Percentiles rank a stretch among this genome's conserved stretches.
phyloP scores from a whole-genome alignment of 2,329 filamentous ascomycete species.

The Phyllosticta capitalensis region DNA sequence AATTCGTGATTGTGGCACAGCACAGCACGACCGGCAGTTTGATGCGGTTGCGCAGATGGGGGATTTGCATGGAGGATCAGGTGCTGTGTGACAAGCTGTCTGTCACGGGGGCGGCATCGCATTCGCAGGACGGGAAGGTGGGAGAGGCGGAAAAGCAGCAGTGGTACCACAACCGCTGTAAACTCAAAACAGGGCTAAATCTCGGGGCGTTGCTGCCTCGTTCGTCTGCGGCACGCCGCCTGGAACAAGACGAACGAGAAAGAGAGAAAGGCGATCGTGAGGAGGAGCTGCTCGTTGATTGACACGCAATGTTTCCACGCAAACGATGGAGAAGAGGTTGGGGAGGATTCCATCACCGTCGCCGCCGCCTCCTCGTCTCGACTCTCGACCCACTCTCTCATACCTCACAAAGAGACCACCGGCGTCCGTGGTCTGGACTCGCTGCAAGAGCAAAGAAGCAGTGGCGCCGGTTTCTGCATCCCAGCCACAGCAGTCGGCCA shows the following conservation, averaged over 20 bases:
- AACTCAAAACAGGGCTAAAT: not conserved
- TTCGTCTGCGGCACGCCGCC: no score
- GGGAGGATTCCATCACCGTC: not conserved
- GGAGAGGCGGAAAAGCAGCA: no score
- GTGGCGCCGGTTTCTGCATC: not conserved
- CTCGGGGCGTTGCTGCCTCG: not conserved
- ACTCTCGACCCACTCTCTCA: no score
- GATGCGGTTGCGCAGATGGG: no score
- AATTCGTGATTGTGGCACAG: no score
- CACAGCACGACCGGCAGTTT: no score
- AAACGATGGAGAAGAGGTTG: not conserved
- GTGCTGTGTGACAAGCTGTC: no score
- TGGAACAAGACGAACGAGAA: not conserved
- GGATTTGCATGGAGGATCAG: no score
- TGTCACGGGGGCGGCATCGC: not conserved
- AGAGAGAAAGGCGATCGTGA: not conserved
- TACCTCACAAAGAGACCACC: not conserved
- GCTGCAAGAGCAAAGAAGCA: no score
- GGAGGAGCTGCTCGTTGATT: not conserved
- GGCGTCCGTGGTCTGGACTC: no score
- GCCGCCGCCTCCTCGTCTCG: not conserved
- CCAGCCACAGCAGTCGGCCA: not conserved
- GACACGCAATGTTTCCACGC: no score
- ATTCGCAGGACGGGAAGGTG: no score
- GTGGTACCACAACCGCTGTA: not conserved